Base-by-base conservation (phyloP, 139 green algal genomes). In the Coelastrella sp. region DNA sequence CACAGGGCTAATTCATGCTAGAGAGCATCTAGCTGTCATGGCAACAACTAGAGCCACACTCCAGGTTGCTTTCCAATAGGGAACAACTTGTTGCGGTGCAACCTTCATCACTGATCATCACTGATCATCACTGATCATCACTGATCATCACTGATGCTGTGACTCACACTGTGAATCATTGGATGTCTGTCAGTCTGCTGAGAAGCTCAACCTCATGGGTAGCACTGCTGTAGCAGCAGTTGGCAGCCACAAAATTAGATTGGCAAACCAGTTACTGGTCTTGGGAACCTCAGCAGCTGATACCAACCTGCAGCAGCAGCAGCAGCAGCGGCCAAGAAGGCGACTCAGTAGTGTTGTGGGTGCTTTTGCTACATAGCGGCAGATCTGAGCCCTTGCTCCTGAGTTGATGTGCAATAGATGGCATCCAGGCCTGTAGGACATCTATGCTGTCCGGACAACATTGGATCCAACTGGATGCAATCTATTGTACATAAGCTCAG, bases 241-340 rank as follows among this genome's bases (percentile, higher is more conserved):
- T 23, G 80, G 80, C 66, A 86, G 67, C 80, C 66, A 80, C 32
- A 86, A 30, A 40, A 86, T 72, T n/a, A 86, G 1, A 48, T 86
- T 79, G 3, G 80, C 80, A 35, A 86, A 68, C 37, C 80, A 68
- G 80, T 51, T 86, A 25, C 35, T 23, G 0, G 80, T 86, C 67
- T 72, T 80, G 2, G 80, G 80, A 25, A 86, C 80, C 15, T 73
- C 78, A 30, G 78, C 60, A 63, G 78, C 78, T 2, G 78, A 74
- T 53, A 84, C 78, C 11, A 84, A 30, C 60, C 78, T 84, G 78
- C 60, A 83, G 60, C 40, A 75, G 30, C 34, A 45, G 67, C 19
- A 34, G 67, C 68, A 77, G 68, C 68, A 59, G 23, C 23, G 19
- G 37, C 27, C 15, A 5, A 35, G 41, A 2, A 4, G 19, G 63